Evolutionary conservation across 129 eudicot species (phyloP).

Genomic region (Logfia minima): DNA sequence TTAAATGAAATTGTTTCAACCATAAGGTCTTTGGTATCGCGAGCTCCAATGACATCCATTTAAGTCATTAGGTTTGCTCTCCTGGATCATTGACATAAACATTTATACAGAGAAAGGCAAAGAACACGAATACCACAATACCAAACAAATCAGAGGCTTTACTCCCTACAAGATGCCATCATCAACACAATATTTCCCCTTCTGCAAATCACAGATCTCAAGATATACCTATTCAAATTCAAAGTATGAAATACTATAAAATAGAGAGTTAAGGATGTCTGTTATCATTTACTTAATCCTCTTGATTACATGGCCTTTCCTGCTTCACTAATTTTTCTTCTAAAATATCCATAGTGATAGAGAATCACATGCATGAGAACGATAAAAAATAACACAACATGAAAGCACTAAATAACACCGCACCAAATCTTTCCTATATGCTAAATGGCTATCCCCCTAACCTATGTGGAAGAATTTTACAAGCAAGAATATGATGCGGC

Average conservation of each 20-base stretch:
- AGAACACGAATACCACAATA: neutral
- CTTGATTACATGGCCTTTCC: neutral
- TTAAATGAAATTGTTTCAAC: neutral
- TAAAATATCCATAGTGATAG: neutral
- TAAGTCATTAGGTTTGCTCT: neutral
- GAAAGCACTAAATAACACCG: neutral
- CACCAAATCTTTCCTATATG: neutral
- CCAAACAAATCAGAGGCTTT: constrained; percentile 4
- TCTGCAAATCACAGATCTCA: neutral
- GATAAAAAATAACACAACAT: neutral
- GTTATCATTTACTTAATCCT: neutral
- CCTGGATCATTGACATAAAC: neutral
- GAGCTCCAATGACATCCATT: neutral
- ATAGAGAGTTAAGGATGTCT: neutral
- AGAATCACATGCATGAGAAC: neutral
- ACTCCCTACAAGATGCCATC: constrained; percentile 4
- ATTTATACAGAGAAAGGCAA: neutral
- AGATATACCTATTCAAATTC: neutral
- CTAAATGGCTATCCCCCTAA: no score
- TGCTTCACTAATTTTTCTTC: neutral
- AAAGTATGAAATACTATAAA: neutral
- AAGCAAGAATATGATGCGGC: no score
- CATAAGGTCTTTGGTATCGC: neutral
- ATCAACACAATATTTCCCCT: neutral
- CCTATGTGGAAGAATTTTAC: no score